Conservation (phyloP, 805 yeast genomes). For the Groenewaldozyma salmanticensis region DNA sequence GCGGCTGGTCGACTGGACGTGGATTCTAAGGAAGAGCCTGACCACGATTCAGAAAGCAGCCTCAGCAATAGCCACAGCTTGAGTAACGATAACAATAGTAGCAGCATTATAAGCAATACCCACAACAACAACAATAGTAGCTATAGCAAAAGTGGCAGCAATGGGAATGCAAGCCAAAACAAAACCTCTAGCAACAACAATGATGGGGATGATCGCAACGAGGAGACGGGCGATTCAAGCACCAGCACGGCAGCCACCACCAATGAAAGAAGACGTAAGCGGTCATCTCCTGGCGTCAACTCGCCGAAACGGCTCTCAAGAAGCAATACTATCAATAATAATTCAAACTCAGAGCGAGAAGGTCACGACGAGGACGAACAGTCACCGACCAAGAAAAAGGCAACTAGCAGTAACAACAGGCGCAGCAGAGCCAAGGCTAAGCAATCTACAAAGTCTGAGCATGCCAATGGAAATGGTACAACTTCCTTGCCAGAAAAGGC, state of each 20-base stretch:
- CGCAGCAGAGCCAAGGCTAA: background rate
- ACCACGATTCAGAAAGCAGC: background rate
- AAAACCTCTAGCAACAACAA: background rate
- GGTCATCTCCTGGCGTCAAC: background rate
- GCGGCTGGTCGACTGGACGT: background rate
- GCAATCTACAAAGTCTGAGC: background rate
- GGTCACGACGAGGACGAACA: background rate
- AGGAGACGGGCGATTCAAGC: background rate
- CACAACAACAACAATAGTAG: background rate
- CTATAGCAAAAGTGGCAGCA: background rate
- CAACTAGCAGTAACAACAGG: background rate
- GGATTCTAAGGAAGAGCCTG: background rate
- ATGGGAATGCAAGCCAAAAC: background rate
- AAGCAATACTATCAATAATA: too few species aligned
- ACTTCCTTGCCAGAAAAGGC: conserved; percentile 34
- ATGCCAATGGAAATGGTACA: too few species aligned
- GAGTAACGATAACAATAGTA: background rate
- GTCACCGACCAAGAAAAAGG: background rate
- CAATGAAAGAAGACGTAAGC: background rate
- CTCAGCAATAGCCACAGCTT: background rate
- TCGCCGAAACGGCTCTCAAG: background rate
- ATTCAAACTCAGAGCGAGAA: background rate
- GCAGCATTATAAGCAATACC: background rate
- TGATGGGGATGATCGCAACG: conserved; percentile 2
- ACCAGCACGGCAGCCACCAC: background rate